These are phyloP conservation scores for Pseudocercospora cruenta DNA, from an alignment of 2,329 filamentous ascomycete genomes.

Conservation along the genomic window DNA sequence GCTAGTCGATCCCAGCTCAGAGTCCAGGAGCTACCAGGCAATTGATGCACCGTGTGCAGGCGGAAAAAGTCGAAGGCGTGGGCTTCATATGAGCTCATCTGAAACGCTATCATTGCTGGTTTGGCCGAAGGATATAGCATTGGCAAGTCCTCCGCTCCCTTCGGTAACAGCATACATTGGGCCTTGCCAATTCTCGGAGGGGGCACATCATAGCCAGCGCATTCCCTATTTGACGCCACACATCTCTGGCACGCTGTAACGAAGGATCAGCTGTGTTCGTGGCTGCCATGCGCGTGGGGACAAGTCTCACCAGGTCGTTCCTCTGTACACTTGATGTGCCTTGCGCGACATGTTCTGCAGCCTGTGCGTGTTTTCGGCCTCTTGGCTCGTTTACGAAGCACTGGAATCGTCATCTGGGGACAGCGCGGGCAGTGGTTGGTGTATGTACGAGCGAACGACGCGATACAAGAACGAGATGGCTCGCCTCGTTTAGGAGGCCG, in stretches of 20 bases:
- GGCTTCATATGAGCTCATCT: slow-evolving; percentile 17
- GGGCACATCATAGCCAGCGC: slow-evolving; percentile 23
- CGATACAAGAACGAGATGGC: not conserved
- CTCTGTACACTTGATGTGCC: slow-evolving; percentile 27
- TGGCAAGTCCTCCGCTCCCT: slow-evolving; percentile 6
- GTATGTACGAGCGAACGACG: not conserved
- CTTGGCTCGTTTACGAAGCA: slow-evolving; percentile 22
- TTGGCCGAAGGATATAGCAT: slow-evolving; percentile 17
- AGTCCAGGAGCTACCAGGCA: slow-evolving; percentile 27
- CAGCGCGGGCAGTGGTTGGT: not conserved
- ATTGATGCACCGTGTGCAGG: slow-evolving; percentile 21
- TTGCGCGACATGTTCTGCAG: slow-evolving; percentile 23
- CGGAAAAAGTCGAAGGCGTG: slow-evolving; percentile 29
- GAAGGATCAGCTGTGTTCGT: not conserved
- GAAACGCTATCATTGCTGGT: slow-evolving; percentile 7
- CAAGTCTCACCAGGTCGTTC: slow-evolving; percentile 13
- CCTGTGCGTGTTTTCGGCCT: slow-evolving; percentile 23
- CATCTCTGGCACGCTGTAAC: slow-evolving; percentile 16
- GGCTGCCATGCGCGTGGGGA: not conserved
- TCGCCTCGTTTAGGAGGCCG: not conserved
- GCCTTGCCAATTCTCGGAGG: slow-evolving; percentile 10
- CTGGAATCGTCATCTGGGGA: slow-evolving; percentile 12
- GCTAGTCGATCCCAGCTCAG: slow-evolving; percentile 25
- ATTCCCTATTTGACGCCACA: slow-evolving; percentile 17
- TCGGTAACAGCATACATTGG: slow-evolving; percentile 15